Percentiles rank a stretch among this genome's conserved stretches.
Evolutionary conservation across 2,329 filamentous ascomycete genomes (phyloP).

Genomic region (Coniochaeta sp.): DNA sequence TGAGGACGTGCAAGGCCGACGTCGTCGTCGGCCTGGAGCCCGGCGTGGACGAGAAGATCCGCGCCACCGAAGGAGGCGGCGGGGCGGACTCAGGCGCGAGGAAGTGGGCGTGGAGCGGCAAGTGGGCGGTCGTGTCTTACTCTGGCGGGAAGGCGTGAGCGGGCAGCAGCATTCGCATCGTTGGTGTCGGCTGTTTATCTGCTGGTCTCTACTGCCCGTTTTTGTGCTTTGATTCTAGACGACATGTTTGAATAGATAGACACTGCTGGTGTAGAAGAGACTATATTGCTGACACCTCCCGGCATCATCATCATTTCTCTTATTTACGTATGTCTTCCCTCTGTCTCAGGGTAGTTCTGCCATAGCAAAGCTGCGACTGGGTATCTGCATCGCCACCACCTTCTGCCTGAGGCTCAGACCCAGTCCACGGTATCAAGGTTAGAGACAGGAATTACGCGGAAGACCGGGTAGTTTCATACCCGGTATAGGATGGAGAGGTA

Average conservation of each 20-base stretch:
- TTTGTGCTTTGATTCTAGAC: no score
- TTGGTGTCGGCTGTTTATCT: not conserved
- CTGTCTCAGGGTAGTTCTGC: no score
- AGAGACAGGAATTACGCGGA: no score
- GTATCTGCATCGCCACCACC: no score
- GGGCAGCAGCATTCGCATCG: not conserved
- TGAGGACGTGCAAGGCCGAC: slow-evolving; percentile 95
- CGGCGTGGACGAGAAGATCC: slow-evolving; percentile 78
- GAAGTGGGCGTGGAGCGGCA: slow-evolving; percentile 92
- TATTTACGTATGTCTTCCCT: no score
- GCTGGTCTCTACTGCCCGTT: no score
- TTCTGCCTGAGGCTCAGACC: no score
- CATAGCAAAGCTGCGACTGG: no score
- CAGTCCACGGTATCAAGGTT: no score
- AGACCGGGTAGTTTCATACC: no score
- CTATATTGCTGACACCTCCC: not conserved
- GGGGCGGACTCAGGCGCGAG: slow-evolving; percentile 64
- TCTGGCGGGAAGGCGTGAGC: slow-evolving; percentile 49
- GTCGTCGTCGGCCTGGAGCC: slow-evolving; percentile 81
- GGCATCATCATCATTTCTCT: not conserved
- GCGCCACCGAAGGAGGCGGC: slow-evolving; percentile 56
- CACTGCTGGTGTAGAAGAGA: not conserved
- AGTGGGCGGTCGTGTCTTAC: slow-evolving; percentile 92
- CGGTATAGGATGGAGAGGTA: no score
- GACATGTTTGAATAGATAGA: not conserved